Evolutionary conservation across 1,284 basidiomycete species (phyloP), one percentile per base, ranked within the genome.

Genomic region (Pseudozyma sp.): DNA sequence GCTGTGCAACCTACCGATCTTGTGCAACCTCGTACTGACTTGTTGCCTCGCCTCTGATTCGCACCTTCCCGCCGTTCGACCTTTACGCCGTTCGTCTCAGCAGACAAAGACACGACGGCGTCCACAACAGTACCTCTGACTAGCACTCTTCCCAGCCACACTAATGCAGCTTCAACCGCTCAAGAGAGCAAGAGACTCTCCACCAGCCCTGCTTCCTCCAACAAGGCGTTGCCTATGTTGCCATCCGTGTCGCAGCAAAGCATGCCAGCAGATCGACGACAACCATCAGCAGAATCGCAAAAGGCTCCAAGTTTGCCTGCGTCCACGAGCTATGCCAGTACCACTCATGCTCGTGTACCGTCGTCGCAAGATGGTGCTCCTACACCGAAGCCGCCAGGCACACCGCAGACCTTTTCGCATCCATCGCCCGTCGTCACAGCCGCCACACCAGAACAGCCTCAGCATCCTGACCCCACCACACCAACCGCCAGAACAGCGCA

Each of bases 371-470:
- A 70, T 54, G 68, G 50, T 36, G 39, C 62, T 3, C 58, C 40
- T 8, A 70, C 62, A 16, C 62, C 58, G 5, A 66, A 63, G 43
- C 63, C 62, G 7, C 59, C 66, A 25, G 55, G 51, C 10, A 63
- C 71, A 3, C 71, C 57, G 8, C 63, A 64, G 52, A 21, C 21
- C 3, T 42, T 19, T 31, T 16, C 48, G 5, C 40, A 36, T 39
- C 43, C 55, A 19, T 71, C 65, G 43, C 62, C 67, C 13, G 35
- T 61, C 47, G 39, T 63, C 34, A 65, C 64, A 54, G 61, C 68
- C 25, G 57, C 73, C 12, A 61, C 73, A 2, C 73, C 63, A 25
- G 53, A 76, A 44, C 73, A 68, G 44, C 63, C 57, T 7, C 60
- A 55, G 35, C 40, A 43, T 14, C 8, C 19, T 5, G 48, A 61